Percentiles rank a stretch among this genome's conserved stretches.
Conservation (phyloP, 2,329 filamentous ascomycete species). For the Sphaerulina vaccinii region DNA sequence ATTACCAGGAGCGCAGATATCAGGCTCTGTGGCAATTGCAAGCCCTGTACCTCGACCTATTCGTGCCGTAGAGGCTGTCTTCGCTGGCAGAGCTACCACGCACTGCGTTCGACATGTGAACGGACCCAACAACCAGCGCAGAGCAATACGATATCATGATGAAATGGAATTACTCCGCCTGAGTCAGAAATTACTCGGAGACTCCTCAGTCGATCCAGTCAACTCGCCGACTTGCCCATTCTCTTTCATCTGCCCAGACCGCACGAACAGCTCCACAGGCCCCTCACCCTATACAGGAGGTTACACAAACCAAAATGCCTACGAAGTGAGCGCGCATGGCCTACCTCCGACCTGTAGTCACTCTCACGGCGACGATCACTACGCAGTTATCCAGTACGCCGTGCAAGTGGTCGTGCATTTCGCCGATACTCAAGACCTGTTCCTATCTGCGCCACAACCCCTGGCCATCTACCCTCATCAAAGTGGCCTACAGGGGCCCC, state of each 20-base stretch:
- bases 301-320: not conserved
- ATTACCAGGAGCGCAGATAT: not conserved
- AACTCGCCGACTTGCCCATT: not conserved
- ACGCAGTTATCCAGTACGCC: conserved; percentile 1
- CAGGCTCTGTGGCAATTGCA: not conserved
- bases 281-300: not conserved
- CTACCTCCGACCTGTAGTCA: not conserved
- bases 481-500: not conserved
- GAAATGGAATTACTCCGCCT: not conserved
- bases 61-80: not conserved
- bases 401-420: conserved; percentile 1
- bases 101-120: not conserved
- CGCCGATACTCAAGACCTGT: not conserved
- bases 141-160: not conserved
- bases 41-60: not conserved
- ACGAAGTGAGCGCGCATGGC: not conserved
- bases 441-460: not conserved
- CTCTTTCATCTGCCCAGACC: not conserved
- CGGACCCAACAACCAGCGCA: not conserved
- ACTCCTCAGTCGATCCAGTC: not conserved
- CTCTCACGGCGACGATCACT: not conserved
- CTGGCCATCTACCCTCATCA: not conserved
- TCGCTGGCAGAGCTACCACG: not conserved
- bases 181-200: not conserved
- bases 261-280: not conserved